Percentiles rank a stretch among this genome's conserved stretches.
Conservation (phyloP, 2,329 filamentous ascomycete genomes). For the Didymella arachidicola region DNA sequence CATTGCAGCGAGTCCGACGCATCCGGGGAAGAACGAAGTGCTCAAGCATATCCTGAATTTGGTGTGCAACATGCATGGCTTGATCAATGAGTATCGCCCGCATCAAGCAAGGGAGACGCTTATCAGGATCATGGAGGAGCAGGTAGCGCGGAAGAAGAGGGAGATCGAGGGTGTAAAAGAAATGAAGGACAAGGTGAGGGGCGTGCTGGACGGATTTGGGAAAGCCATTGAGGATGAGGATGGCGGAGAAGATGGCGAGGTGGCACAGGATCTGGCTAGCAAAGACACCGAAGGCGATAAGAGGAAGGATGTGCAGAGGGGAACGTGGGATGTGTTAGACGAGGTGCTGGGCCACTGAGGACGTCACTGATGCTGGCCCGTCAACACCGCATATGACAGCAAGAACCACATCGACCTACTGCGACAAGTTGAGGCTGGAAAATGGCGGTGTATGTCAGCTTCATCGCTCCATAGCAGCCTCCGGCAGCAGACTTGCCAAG, state of each 20-base stretch:
- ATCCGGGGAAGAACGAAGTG: conserved; percentile 74
- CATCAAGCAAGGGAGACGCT: conserved; percentile 90
- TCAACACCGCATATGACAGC: neutral
- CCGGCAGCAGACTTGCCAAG: neutral
- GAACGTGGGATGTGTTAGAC: conserved; percentile 49
- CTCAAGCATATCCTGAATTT: conserved; percentile 80
- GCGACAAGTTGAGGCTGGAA: neutral
- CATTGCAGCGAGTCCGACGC: conserved; percentile 68
- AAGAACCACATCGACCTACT: neutral
- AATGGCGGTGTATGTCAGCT: neutral
- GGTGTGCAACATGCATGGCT: conserved; percentile 89
- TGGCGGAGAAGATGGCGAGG: conserved; percentile 25
- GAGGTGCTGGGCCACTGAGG: conserved; percentile 39
- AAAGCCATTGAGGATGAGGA: conserved; percentile 24
- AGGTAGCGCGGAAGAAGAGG: conserved; percentile 73
- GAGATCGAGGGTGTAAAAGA: conserved; percentile 75
- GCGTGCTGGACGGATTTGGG: conserved; percentile 73
- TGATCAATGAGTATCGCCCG: conserved; percentile 92
- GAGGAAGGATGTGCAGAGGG: conserved; percentile 39
- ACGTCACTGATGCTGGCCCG: neutral
- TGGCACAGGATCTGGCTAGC: conserved; percentile 25
- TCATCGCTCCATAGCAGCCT: neutral
- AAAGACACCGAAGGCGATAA: conserved; percentile 26
- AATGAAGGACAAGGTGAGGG: conserved; percentile 75
- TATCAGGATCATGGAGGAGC: conserved; percentile 86